phyloP scores from a whole-genome alignment of 441 rosid species.

The Euphorbia celastroides region DNA sequence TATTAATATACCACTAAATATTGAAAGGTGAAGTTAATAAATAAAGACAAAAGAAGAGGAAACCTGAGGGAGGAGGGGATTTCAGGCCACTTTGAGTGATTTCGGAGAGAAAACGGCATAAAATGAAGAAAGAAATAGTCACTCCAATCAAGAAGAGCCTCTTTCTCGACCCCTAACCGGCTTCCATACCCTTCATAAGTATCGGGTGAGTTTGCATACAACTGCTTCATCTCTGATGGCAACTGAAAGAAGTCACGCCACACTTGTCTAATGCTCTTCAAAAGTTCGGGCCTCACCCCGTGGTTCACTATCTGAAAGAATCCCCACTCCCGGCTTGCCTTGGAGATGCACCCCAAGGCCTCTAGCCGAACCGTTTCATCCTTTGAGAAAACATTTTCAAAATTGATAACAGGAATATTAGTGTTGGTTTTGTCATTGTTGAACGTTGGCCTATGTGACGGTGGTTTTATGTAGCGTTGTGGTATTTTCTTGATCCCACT shows the following conservation, averaged over 20 bases:
- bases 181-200: constrained; percentile 92
- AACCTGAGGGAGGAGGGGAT: constrained; percentile 56
- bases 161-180: constrained; percentile 67
- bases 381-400: constrained; percentile 32
- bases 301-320: constrained; percentile 86
- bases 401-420: constrained; percentile 71
- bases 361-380: constrained; percentile 18
- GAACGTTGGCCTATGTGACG: constrained; percentile 36
- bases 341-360: constrained; percentile 24
- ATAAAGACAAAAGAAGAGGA: background rate
- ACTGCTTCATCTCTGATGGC: constrained; percentile 52
- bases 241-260: constrained; percentile 75
- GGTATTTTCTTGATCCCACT: constrained; percentile 50
- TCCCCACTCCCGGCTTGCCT: constrained; percentile 71
- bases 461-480: constrained; percentile 59
- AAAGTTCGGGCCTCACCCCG: constrained; percentile 49
- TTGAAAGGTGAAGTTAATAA: no score
- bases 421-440: background rate
- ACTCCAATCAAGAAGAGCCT: constrained; percentile 78
- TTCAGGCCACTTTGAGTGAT: constrained; percentile 63
- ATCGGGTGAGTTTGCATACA: constrained; percentile 52
- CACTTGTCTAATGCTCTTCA: constrained; percentile 44
- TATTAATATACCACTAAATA: no score
- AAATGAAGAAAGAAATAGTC: constrained; percentile 75
- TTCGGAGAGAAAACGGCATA: constrained; percentile 46